phyloP scores from a whole-genome alignment of 2,329 filamentous ascomycete species.

The Talaromyces sp. region DNA sequence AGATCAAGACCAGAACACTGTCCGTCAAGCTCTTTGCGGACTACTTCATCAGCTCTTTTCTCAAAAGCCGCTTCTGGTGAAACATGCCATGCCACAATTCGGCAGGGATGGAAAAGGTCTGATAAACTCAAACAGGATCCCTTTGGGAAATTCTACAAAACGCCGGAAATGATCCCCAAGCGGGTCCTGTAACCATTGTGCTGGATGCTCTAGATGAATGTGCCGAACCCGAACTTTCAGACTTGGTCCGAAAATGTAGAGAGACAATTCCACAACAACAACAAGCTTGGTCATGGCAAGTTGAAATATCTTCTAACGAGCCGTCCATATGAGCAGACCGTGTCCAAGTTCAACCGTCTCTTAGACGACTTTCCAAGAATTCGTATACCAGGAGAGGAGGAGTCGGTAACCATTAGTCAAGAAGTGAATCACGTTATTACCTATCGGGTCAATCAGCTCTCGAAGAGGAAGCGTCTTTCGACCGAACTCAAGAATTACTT shows the following conservation, averaged over 20 bases:
- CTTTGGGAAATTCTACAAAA: slow-evolving; percentile 39
- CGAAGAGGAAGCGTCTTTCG: not conserved
- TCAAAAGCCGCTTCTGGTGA: slow-evolving; percentile 32
- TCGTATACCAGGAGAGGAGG: slow-evolving; percentile 38
- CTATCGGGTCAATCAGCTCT: not conserved
- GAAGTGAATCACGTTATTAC: slow-evolving; percentile 41
- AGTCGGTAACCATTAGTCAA: slow-evolving; percentile 36
- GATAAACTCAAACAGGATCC: slow-evolving; percentile 21
- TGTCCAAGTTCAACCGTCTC: slow-evolving; percentile 19
- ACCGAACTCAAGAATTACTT: not conserved
- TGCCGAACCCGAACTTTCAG: slow-evolving; percentile 25
- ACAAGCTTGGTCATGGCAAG: slow-evolving; percentile 3
- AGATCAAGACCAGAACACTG: slow-evolving; percentile 39
- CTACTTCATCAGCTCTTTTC: slow-evolving; percentile 44
- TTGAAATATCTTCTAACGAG: slow-evolving; percentile 41
- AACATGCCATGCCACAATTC: slow-evolving; percentile 33
- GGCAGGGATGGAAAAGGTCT: slow-evolving; percentile 30
- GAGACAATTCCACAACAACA: not conserved
- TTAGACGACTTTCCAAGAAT: slow-evolving; percentile 28
- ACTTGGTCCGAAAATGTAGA: slow-evolving; percentile 23
- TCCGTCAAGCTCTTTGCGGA: slow-evolving; percentile 40
- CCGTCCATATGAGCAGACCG: slow-evolving; percentile 33
- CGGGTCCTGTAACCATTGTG: slow-evolving; percentile 36
- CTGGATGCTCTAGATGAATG: slow-evolving; percentile 47
- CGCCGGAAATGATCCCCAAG: slow-evolving; percentile 27